Evolutionary conservation across 2,329 filamentous ascomycete genomes (phyloP), one percentile per base, ranked within the genome.

Genomic region (Fusarium palustre): DNA sequence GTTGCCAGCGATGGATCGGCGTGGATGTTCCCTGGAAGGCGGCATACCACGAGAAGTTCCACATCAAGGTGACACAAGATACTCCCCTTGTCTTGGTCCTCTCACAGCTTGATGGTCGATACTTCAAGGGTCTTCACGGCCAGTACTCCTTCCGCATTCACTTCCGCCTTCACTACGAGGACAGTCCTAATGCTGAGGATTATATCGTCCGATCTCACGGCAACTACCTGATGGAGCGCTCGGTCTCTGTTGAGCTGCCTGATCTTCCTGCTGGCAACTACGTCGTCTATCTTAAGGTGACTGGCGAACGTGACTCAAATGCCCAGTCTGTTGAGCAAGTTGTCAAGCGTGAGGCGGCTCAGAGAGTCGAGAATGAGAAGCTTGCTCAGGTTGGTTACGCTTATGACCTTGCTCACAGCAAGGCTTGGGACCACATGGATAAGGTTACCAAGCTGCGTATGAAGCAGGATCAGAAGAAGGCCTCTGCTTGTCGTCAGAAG

Each of bases 21-120:
- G 83, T 89, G 12, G 84, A 87, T 33, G 88, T 90, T 1, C 85
- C 87, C 0, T 90, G 88, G 87, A 87, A 85, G 72, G 78, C 85
- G 2, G 83, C 88, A 55, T 90, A 88, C 74, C 85, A 88, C 69
- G 83, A 88, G 62, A 88, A 87, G 72, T 90, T 90, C 73, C 82
- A 85, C 60, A 84, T 90, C 74, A 83, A 82, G 47, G 76, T 90
- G 10, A 83, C 83, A 22, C 83, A 86, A 53, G 81, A 87, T 34
- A 87, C 87, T 0, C 87, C 87, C 0, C 79, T 90, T 3, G 85
- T 90, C 20, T 75, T 90, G 5, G 86, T 88, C 1, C 80, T 90
- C 3, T 87, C 87, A 7, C 88, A 91, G 76, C 84, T 90, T 20
- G 88, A 91, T 72, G 81, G 83, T 33, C 81, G 88, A 24, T 91